phyloP scores from a whole-genome alignment of 371 early-diverging fungal genomes.

The Mortierella sp. region DNA sequence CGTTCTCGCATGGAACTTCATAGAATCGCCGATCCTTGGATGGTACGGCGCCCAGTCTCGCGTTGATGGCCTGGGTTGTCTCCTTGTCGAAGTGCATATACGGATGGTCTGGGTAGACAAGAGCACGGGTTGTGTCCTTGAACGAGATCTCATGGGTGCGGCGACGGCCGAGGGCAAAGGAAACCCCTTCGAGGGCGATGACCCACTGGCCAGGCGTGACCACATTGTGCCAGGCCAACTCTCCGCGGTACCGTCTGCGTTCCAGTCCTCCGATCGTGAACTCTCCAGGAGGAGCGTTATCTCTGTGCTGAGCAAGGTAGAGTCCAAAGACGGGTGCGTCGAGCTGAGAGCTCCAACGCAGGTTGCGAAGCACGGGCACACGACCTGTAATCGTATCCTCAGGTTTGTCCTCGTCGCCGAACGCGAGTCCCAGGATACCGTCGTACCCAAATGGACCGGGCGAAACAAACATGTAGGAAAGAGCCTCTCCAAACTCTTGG shows the following conservation, averaged over 20 bases:
- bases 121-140: not conserved
- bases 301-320: not conserved
- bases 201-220: not conserved
- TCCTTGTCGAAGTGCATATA: not conserved
- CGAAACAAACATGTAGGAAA: not conserved
- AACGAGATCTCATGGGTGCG: not conserved
- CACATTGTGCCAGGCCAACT: not conserved
- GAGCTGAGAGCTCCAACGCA: not conserved
- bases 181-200: not conserved
- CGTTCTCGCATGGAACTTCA: not conserved
- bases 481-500: not conserved
- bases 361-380: not conserved
- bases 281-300: not conserved
- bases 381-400: not conserved
- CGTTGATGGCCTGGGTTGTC: not conserved
- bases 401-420: not conserved
- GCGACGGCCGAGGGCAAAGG: not conserved
- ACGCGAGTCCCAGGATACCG: not conserved
- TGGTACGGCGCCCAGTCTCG: not conserved
- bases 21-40: too few species aligned
- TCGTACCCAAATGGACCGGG: not conserved
- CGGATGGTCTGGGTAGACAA: not conserved
- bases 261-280: not conserved
- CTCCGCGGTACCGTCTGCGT: not conserved
- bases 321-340: not conserved